phyloP scores from a whole-genome alignment of 345 rosid genomes.

The Eucalyptus tenuipes region DNA sequence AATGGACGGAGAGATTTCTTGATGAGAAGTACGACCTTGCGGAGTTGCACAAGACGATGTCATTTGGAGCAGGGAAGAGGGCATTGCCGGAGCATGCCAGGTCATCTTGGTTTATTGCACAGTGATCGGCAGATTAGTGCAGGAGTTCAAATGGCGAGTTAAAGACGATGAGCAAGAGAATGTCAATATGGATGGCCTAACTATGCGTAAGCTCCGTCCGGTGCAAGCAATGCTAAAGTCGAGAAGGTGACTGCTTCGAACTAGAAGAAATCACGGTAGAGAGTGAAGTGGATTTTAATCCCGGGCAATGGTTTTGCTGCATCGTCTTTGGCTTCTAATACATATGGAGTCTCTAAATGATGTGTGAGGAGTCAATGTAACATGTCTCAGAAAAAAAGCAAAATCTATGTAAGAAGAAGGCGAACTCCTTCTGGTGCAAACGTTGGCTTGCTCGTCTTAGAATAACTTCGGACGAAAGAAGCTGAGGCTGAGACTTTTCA shows the following conservation, averaged over 20 bases:
- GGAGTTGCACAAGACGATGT: slow-evolving; percentile 78
- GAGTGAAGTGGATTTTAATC: background rate
- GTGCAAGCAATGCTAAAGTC: slow-evolving; percentile 39
- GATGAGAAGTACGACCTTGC: slow-evolving; percentile 27
- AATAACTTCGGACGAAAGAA: background rate
- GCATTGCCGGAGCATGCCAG: slow-evolving; percentile 61
- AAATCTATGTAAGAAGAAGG: background rate
- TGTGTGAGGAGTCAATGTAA: background rate
- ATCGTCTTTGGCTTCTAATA: background rate
- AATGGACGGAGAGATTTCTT: slow-evolving; percentile 63
- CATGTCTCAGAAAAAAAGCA: background rate
- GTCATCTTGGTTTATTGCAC: slow-evolving; percentile 42
- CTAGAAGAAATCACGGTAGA: background rate
- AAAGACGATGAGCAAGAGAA: slow-evolving; percentile 50
- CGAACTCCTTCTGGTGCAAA: background rate
- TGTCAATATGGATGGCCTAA: slow-evolving; percentile 52
- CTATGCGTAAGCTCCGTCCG: slow-evolving; percentile 64
- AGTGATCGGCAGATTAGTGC: slow-evolving; percentile 59
- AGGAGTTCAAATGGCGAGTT: slow-evolving; percentile 68
- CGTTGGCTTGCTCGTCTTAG: background rate
- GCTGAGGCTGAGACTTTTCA: background rate
- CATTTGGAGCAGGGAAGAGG: slow-evolving; percentile 76
- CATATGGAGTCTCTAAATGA: background rate
- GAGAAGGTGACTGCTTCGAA: slow-evolving; percentile 11
- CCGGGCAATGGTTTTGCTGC: background rate